Evolutionary conservation across 2,329 filamentous ascomycete genomes (phyloP).

Genomic region (Aspergillus vadensis): DNA sequence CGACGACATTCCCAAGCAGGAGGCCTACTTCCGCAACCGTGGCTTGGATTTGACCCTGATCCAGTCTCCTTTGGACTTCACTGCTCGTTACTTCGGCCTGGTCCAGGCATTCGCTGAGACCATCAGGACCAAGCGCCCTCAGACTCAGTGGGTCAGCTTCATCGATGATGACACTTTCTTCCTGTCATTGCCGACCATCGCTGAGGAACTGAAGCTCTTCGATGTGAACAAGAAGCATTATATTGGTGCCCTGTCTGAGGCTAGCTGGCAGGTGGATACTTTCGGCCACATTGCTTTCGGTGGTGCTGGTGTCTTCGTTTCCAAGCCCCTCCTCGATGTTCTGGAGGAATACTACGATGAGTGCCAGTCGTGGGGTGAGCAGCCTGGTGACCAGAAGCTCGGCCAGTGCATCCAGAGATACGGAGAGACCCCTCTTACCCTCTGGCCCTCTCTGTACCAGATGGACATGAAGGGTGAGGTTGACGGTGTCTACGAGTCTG

Average conservation of each 20-base stretch:
- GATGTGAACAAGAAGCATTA: slow-evolving; percentile 46
- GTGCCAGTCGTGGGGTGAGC: slow-evolving; percentile 46
- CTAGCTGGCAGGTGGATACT: slow-evolving; percentile 47
- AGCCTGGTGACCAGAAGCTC: slow-evolving; percentile 49
- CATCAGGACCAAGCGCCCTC: slow-evolving; percentile 42
- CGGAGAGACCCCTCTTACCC: slow-evolving; percentile 41
- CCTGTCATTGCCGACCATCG: slow-evolving; percentile 41
- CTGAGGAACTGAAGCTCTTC: slow-evolving; percentile 42
- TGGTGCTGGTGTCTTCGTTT: slow-evolving; percentile 49
- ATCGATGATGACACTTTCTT: slow-evolving; percentile 51
- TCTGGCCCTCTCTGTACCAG: slow-evolving; percentile 47
- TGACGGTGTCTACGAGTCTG: slow-evolving; percentile 48
- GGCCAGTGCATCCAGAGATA: slow-evolving; percentile 47
- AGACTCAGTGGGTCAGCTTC: slow-evolving; percentile 46
- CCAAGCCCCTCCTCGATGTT: slow-evolving; percentile 42
- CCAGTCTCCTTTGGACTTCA: slow-evolving; percentile 44
- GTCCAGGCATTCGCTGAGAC: slow-evolving; percentile 43
- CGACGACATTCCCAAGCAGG: slow-evolving; percentile 41
- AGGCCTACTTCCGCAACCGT: slow-evolving; percentile 45
- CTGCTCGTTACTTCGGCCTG: slow-evolving; percentile 47
- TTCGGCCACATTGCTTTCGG: slow-evolving; percentile 49
- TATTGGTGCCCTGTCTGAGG: slow-evolving; percentile 47
- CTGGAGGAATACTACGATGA: slow-evolving; percentile 43
- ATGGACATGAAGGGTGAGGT: slow-evolving; percentile 48
- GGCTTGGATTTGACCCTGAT: slow-evolving; percentile 45